Evolutionary conservation across 1,284 basidiomycete species (phyloP).

Genomic region (Fereydounia khargensis): DNA sequence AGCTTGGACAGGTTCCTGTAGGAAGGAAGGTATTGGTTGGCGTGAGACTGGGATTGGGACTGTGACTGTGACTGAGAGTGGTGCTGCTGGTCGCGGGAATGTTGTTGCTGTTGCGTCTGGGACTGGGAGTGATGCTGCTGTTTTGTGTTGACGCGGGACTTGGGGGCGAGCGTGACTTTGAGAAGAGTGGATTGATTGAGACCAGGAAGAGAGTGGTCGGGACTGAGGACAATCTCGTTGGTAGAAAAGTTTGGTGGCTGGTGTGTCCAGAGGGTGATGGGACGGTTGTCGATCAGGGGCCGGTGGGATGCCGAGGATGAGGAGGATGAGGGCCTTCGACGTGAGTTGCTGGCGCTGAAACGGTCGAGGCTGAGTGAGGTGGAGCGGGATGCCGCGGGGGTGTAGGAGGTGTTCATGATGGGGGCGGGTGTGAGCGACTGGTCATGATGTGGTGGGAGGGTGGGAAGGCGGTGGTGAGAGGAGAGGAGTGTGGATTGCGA

Average conservation of each 20-base stretch:
- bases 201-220: slow-evolving; percentile 37
- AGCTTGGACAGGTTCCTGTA: slow-evolving; percentile 14
- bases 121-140: no score
- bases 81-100: no score
- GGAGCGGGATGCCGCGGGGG: slow-evolving; percentile 9
- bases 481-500: no score
- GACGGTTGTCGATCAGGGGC: slow-evolving; percentile 30
- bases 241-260: slow-evolving; percentile 53
- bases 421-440: no score
- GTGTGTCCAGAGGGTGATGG: slow-evolving; percentile 49
- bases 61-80: no score
- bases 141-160: slow-evolving; percentile 14
- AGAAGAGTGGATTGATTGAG: slow-evolving; percentile 47
- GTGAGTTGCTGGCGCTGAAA: slow-evolving; percentile 23
- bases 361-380: slow-evolving; percentile 33
- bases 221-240: slow-evolving; percentile 51
- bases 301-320: slow-evolving; percentile 17
- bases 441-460: no score
- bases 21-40: slow-evolving; percentile 15
- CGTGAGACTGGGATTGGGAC: no score
- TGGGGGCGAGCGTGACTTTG: slow-evolving; percentile 25
- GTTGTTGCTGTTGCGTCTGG: no score
- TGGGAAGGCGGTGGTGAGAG: no score
- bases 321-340: slow-evolving; percentile 28
- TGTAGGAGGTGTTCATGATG: slow-evolving; percentile 3